These are phyloP conservation scores for Metarhizium album DNA, from an alignment of 2,329 filamentous ascomycete genomes.

Conservation along the genomic window DNA sequence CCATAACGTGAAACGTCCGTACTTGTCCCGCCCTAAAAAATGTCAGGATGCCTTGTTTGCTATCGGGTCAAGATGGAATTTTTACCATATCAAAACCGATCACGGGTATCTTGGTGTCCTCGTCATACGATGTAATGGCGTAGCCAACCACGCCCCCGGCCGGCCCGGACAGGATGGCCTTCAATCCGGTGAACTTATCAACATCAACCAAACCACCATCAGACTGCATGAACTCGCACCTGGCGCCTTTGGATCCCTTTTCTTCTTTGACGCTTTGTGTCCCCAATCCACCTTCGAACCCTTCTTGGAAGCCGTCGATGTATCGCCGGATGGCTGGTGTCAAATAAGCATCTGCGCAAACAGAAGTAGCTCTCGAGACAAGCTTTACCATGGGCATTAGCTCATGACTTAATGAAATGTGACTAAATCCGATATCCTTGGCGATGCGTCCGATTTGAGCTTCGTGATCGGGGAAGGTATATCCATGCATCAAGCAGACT, in stretches of 20 bases:
- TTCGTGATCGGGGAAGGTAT: conserved; percentile 49
- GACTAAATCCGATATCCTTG: conserved; percentile 31
- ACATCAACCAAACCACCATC: conserved; percentile 42
- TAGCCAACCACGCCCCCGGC: conserved; percentile 73
- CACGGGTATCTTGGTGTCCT: conserved; percentile 53
- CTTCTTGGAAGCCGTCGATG: conserved; percentile 23
- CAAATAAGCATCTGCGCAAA: conserved; percentile 32
- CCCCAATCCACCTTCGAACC: conserved; percentile 25
- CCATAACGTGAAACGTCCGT: conserved; percentile 64
- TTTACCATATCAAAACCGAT: conserved; percentile 60
- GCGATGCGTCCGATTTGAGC: conserved; percentile 24
- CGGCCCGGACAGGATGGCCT: conserved; percentile 61
- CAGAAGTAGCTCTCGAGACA: conserved; percentile 32
- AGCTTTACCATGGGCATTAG: conserved; percentile 33
- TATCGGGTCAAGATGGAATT: background rate
- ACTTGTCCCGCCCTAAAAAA: conserved; percentile 46
- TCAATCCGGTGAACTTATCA: conserved; percentile 54
- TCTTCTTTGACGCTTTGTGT: conserved; percentile 57
- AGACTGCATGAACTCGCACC: conserved; percentile 66
- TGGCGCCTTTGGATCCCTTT: conserved; percentile 33
- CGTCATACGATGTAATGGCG: conserved; percentile 61
- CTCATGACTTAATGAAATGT: conserved; percentile 25
- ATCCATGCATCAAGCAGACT: conserved; percentile 65
- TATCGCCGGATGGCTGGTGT: conserved; percentile 27
- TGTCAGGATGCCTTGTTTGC: background rate